Conservation (phyloP, 345 rosid species). For the Euphorbia peplus region DNA sequence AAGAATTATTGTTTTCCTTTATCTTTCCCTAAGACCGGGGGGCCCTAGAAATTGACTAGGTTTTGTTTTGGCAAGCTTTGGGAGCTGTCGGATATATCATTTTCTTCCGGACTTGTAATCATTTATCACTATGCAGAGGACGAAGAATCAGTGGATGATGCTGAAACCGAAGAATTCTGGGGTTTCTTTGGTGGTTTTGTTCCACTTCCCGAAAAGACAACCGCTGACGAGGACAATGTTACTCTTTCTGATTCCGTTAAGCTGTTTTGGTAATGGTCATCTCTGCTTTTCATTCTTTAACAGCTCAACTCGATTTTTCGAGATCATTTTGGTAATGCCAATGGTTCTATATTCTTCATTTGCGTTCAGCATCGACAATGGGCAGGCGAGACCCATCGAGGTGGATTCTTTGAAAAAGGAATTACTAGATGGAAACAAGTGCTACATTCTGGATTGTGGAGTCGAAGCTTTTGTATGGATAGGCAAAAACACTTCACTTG, state of each 20-base stretch:
- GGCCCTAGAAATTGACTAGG: too few relatives aligned
- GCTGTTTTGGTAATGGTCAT: slow-evolving; percentile 53
- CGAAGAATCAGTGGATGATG: slow-evolving; percentile 95
- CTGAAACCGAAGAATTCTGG: slow-evolving; percentile 98
- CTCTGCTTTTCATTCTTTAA: slow-evolving; percentile 2
- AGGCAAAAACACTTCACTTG: slow-evolving; percentile 81
- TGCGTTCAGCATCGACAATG: slow-evolving; percentile 61
- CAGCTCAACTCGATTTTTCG: not conserved
- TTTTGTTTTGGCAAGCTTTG: too few relatives aligned
- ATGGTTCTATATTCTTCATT: slow-evolving; percentile 2
- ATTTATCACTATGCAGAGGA: slow-evolving; percentile 55
- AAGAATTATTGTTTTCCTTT: too few relatives aligned
- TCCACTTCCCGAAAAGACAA: slow-evolving; percentile 84
- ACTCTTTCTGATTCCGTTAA: slow-evolving; percentile 45
- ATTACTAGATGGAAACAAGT: slow-evolving; percentile 68
- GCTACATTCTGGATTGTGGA: slow-evolving; percentile 87
- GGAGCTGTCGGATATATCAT: not conserved
- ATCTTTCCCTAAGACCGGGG: too few relatives aligned
- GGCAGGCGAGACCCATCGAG: slow-evolving; percentile 64
- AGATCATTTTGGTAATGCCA: not conserved
- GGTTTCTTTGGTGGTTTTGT: slow-evolving; percentile 97
- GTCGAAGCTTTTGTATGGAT: slow-evolving; percentile 87
- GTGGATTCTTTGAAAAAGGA: slow-evolving; percentile 68
- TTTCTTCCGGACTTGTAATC: not conserved
- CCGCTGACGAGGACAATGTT: slow-evolving; percentile 46